Conservation (phyloP, 495 filamentous ascomycete species). For the Stereocaulon alpinum region DNA sequence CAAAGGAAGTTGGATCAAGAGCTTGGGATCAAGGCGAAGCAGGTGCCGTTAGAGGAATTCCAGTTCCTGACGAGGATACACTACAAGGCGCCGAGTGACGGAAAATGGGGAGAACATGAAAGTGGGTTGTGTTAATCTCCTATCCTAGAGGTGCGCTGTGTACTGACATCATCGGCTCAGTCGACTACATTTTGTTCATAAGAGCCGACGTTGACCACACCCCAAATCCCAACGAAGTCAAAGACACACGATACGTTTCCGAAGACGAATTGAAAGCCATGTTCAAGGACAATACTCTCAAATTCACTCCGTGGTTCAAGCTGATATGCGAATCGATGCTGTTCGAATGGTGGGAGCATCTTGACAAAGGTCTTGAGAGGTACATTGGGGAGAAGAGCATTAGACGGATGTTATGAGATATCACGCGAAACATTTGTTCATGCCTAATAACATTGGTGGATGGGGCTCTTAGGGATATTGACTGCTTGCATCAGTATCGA, state of each 20-base stretch:
- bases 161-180: conserved; percentile 34
- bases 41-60: conserved; percentile 89
- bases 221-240: conserved; percentile 78
- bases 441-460: background rate
- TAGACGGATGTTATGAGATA: conserved; percentile 62
- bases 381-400: conserved; percentile 82
- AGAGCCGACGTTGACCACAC: conserved; percentile 79
- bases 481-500: background rate
- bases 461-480: background rate
- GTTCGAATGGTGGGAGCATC: conserved; percentile 94
- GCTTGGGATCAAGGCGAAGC: conserved; percentile 78
- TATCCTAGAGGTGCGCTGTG: background rate
- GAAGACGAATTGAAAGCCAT: conserved; percentile 71
- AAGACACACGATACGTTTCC: conserved; percentile 72
- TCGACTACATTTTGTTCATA: conserved; percentile 99
- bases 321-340: conserved; percentile 96
- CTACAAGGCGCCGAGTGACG: conserved; percentile 94
- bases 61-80: conserved; percentile 93
- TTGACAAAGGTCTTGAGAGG: conserved; percentile 69
- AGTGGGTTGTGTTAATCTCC: conserved; percentile 45
- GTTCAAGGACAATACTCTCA: conserved; percentile 68
- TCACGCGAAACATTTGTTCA: background rate
- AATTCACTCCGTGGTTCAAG: conserved; percentile 99
- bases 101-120: conserved; percentile 98
- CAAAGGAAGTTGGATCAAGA: conserved; percentile 90